A percentile compares a stretch with the other conserved stretches of the same genome.
Evolutionary conservation across 306 rosid species (phyloP).

Genomic region (Gynostemma pentaphyllum): DNA sequence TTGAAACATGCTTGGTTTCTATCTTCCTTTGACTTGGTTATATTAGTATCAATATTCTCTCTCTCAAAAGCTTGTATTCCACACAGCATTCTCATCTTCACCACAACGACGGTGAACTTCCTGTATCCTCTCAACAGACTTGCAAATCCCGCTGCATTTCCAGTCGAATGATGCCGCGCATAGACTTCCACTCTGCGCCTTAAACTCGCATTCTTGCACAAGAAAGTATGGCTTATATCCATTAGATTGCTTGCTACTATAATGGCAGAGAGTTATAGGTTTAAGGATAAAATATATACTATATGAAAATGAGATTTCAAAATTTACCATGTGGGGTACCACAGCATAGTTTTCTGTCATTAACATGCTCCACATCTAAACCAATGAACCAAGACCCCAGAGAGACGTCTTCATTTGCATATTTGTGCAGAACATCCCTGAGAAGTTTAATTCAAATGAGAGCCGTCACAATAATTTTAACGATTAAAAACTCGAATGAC

Average conservation of each 20-base stretch:
- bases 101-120: conserved; percentile 5
- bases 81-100: conserved; percentile 9
- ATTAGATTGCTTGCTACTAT: neutral
- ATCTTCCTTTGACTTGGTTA: neutral
- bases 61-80: neutral
- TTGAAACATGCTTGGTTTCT: neutral
- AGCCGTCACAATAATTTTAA: neutral
- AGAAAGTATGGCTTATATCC: too few species aligned
- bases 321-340: conserved; percentile 81
- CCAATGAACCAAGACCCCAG: conserved; percentile 93
- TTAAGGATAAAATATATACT: neutral
- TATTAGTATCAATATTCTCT: too few species aligned
- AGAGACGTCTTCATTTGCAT: conserved; percentile 89
- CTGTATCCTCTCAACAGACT: neutral
- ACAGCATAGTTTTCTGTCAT: conserved; percentile 78
- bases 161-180: conserved; percentile 7
- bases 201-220: conserved; percentile 24
- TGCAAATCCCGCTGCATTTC: conserved; percentile 10
- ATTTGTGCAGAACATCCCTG: conserved; percentile 78
- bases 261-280: neutral
- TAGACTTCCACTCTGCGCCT: neutral
- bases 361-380: conserved; percentile 66
- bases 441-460: neutral
- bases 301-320: neutral
- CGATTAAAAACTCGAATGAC: neutral